Percentiles rank a stretch among this genome's conserved stretches.
Evolutionary conservation across 345 rosid genomes (phyloP).

Genomic region (Firmiana major): DNA sequence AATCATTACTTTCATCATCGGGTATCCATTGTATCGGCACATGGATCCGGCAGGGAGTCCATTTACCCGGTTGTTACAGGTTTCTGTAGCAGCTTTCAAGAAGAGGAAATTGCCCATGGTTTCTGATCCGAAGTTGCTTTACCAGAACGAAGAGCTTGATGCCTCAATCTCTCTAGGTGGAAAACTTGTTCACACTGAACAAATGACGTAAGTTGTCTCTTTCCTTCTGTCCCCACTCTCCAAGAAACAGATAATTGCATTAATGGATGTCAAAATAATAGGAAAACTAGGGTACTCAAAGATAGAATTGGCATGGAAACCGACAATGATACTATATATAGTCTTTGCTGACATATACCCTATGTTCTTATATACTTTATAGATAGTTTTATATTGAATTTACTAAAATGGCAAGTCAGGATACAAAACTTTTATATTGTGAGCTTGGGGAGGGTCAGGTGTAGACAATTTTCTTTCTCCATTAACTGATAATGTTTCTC

Average conservation of each 20-base stretch:
- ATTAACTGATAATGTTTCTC: too few relatives aligned
- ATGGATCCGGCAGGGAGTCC: constrained; percentile 87
- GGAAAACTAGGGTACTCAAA: too few relatives aligned
- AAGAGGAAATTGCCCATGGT: constrained; percentile 47
- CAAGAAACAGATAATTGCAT: too few relatives aligned
- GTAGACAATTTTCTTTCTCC: too few relatives aligned
- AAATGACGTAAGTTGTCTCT: constrained; percentile 48
- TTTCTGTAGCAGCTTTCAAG: constrained; percentile 55
- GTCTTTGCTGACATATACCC: too few relatives aligned
- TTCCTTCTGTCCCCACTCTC: neutral
- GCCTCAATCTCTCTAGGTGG: constrained; percentile 72
- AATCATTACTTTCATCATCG: constrained; percentile 32
- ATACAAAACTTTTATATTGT: too few relatives aligned
- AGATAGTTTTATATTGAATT: neutral
- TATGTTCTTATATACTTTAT: neutral
- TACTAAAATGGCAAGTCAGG: too few relatives aligned
- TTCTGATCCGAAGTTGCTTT: constrained; percentile 38
- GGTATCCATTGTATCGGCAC: constrained; percentile 46
- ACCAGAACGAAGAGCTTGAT: constrained; percentile 67
- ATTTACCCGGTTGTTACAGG: constrained; percentile 78
- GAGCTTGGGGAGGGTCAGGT: too few relatives aligned
- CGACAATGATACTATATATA: too few relatives aligned
- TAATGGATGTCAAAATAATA: too few relatives aligned
- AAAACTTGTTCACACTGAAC: constrained; percentile 52
- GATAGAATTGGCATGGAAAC: too few relatives aligned